Percentiles rank a stretch among this genome's conserved stretches.
phyloP scores from a whole-genome alignment of 176 grass and related monocot genomes.

The Eleusine indica region DNA sequence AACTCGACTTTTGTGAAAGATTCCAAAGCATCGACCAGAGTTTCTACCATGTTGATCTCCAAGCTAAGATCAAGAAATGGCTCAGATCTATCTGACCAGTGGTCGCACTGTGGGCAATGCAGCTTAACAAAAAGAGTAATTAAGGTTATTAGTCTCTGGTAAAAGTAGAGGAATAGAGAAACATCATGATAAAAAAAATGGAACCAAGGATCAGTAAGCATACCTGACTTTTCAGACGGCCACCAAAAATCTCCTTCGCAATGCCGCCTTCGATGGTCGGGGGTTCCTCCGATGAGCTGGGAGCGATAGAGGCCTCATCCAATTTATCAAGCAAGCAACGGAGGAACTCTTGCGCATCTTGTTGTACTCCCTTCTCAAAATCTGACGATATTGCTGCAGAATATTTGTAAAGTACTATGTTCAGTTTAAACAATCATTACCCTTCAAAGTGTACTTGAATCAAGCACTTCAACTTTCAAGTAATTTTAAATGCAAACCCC shows the following conservation, averaged over 20 bases:
- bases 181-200: neutral
- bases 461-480: neutral
- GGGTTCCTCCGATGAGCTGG: slow-evolving; percentile 8
- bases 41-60: slow-evolving; percentile 47
- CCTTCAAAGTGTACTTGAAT: neutral
- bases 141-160: neutral
- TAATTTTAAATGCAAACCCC: neutral
- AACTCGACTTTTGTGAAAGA: slow-evolving; percentile 65
- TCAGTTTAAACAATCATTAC: slow-evolving; percentile 12
- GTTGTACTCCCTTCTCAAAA: slow-evolving; percentile 37
- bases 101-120: slow-evolving; percentile 50
- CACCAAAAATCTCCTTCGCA: slow-evolving; percentile 51
- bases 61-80: slow-evolving; percentile 66
- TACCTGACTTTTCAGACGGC: slow-evolving; percentile 62
- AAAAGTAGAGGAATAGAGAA: neutral
- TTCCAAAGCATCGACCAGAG: slow-evolving; percentile 39
- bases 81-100: slow-evolving; percentile 51
- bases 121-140: slow-evolving; percentile 44
- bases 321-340: slow-evolving; percentile 54
- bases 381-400: slow-evolving; percentile 44
- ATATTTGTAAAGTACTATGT: slow-evolving; percentile 12
- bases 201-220: neutral
- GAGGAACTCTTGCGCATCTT: slow-evolving; percentile 63
- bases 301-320: slow-evolving; percentile 17
- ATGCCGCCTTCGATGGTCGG: slow-evolving; percentile 33